Evolutionary conservation across 2,329 filamentous ascomycete genomes (phyloP), one percentile per base, ranked within the genome.

Genomic region (Xylaria sp.): DNA sequence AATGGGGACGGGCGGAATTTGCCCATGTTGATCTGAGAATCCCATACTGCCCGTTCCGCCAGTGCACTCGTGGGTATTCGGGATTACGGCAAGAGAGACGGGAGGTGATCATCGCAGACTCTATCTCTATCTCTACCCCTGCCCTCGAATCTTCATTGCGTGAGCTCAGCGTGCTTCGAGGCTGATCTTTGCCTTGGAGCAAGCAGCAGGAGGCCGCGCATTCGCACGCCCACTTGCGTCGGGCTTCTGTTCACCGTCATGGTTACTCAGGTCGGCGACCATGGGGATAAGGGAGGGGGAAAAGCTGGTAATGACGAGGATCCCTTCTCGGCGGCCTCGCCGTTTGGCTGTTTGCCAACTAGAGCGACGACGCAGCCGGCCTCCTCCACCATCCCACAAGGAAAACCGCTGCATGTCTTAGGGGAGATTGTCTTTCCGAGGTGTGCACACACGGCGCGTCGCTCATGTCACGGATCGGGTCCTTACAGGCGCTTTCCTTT

Each of bases 201-300:
- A n/a, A n/a, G n/a, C n/a, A n/a, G 52, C 51, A 56, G 51, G 51
- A 48, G 54, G 57, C 59, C 54, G 44, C 59, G 58, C 59, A 62
- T 54, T 57, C 52, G 42, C 54, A 52, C 56, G 50, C 52, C 53
- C 54, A 48, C 39, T 34, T 34, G 59, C 58, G 44, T 63, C 60
- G 60, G 60, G 60, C 58, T 61, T 51, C 37, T 47, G 59, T 54
- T 53, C 57, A 53, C 54, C 52, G 52, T 51, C 54, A 38, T 58
- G 56, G 59, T 63, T 63, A 61, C 61, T 61, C 61, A 63, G 59
- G 61, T 63, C 61, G 61, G 56, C 61, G 61, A 63, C 61, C 56
- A 61, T n/a, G n/a, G n/a, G n/a, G n/a, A n/a, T n/a, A n/a, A n/a
- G n/a, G n/a, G n/a, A n/a, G n/a, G n/a, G n/a, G n/a, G 51, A 42